phyloP scores from a whole-genome alignment of 2,329 filamentous ascomycete genomes.

The Sclerotiophoma versabilis region DNA sequence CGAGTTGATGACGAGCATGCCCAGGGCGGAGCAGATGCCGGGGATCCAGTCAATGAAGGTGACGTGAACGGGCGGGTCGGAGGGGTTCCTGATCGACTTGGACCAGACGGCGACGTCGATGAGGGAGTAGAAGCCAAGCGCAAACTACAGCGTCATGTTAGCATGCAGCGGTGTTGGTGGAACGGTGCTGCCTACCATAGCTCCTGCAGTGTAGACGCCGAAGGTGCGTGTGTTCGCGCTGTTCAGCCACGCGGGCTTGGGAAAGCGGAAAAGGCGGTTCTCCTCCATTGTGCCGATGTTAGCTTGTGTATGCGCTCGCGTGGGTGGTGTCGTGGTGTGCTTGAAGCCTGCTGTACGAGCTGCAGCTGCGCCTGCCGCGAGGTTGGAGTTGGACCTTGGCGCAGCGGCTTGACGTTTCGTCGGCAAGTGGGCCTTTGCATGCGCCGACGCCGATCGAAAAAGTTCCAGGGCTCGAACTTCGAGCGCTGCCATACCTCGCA shows the following conservation, averaged over 20 bases:
- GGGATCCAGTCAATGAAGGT: constrained; percentile 78
- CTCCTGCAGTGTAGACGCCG: constrained; percentile 71
- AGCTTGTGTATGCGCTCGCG: constrained; percentile 10
- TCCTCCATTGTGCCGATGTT: constrained; percentile 51
- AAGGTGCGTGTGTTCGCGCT: constrained; percentile 68
- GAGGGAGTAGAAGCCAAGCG: constrained; percentile 73
- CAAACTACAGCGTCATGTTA: constrained; percentile 60
- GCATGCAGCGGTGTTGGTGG: not conserved
- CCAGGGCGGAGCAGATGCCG: constrained; percentile 71
- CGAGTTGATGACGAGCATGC: constrained; percentile 76
- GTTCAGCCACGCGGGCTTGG: constrained; percentile 71
- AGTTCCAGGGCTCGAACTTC: constrained; percentile 22
- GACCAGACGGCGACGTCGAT: constrained; percentile 71
- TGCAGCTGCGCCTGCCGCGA: constrained; percentile 31
- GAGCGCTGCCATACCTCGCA: no score
- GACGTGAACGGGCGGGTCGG: constrained; percentile 63
- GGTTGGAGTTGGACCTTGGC: constrained; percentile 39
- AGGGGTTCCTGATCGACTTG: constrained; percentile 67
- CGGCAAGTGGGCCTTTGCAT: constrained; percentile 24
- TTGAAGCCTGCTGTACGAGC: constrained; percentile 15
- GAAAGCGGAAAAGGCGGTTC: constrained; percentile 70
- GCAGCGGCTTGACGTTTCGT: constrained; percentile 28
- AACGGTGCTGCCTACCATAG: constrained; percentile 60
- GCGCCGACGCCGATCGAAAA: constrained; percentile 42
- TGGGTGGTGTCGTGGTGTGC: constrained; percentile 8